A percentile compares a stretch with the other conserved stretches of the same genome.
Conservation (phyloP, 352 stramenopile genomes). For the Globisporangium emineosum region DNA sequence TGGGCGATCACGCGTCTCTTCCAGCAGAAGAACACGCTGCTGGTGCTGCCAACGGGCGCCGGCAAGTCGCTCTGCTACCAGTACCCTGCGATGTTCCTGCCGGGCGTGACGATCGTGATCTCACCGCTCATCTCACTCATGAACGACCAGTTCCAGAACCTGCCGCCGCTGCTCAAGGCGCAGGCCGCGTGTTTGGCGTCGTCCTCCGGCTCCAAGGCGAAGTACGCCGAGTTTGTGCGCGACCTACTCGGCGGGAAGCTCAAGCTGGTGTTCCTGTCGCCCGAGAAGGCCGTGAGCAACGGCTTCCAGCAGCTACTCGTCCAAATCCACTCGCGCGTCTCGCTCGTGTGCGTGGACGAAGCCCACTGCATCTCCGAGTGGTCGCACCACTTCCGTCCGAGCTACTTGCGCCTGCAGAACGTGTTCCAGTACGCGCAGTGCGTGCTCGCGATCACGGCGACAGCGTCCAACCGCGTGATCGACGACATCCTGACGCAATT, state of each 20-base stretch:
- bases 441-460: constrained; percentile 92
- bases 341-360: constrained; percentile 93
- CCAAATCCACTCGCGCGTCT: constrained; percentile 42
- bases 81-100: constrained; percentile 81
- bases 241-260: constrained; percentile 58
- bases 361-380: constrained; percentile 95
- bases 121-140: constrained; percentile 93
- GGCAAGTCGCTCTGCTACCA: constrained; percentile 99
- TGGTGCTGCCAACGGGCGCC: constrained; percentile 96
- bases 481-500: constrained; percentile 67
- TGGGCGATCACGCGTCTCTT: constrained; percentile 85
- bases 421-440: constrained; percentile 61
- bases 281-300: constrained; percentile 81
- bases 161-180: constrained; percentile 62
- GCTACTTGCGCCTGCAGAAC: constrained; percentile 58
- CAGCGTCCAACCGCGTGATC: constrained; percentile 79
- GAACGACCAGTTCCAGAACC: constrained; percentile 88
- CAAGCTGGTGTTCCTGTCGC: constrained; percentile 90
- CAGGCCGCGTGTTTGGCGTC: constrained; percentile 59
- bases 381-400: constrained; percentile 94
- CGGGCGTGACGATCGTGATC: constrained; percentile 90
- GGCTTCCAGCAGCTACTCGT: constrained; percentile 74
- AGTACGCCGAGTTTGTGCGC: constrained; percentile 64
- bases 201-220: constrained; percentile 48
- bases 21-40: constrained; percentile 60